Conservation (phyloP, 202 grass and related monocot genomes). For the Digitaria exilis region DNA sequence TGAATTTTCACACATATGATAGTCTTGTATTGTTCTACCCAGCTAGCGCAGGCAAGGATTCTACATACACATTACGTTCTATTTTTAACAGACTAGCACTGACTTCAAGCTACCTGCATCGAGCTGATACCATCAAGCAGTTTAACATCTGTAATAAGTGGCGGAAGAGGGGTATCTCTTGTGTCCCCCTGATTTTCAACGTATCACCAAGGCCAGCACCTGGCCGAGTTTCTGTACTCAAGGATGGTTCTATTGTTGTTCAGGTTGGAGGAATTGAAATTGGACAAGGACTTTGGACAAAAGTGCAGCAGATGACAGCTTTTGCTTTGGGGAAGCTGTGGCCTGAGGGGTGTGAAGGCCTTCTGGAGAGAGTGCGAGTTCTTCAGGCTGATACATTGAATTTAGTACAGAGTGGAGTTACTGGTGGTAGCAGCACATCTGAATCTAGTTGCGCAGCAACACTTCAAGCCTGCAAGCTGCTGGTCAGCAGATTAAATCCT, state of each 20-base stretch:
- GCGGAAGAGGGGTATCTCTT: slow-evolving; percentile 75
- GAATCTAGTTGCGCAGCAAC: slow-evolving; percentile 76
- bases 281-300: slow-evolving; percentile 89
- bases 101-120: slow-evolving; percentile 51
- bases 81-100: slow-evolving; percentile 55
- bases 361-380: slow-evolving; percentile 62
- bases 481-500: slow-evolving; percentile 59
- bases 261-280: slow-evolving; percentile 82
- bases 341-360: slow-evolving; percentile 49
- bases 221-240: slow-evolving; percentile 75
- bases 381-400: slow-evolving; percentile 78
- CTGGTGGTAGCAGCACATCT: slow-evolving; percentile 64
- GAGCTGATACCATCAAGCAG: slow-evolving; percentile 39
- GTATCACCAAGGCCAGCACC: slow-evolving; percentile 36
- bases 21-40: slow-evolving; percentile 61
- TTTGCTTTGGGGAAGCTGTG: slow-evolving; percentile 66
- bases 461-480: slow-evolving; percentile 57
- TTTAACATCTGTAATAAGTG: slow-evolving; percentile 70
- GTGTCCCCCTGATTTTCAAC: slow-evolving; percentile 53
- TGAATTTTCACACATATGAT: slow-evolving; percentile 69
- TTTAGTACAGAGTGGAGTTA: slow-evolving; percentile 68
- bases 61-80: slow-evolving; percentile 70
- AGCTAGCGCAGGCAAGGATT: slow-evolving; percentile 46
- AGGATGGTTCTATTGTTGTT: slow-evolving; percentile 73
- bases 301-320: slow-evolving; percentile 80